Conservation (phyloP, 192 early-diverging fungal species). For the Umbelopsis isabellina region DNA sequence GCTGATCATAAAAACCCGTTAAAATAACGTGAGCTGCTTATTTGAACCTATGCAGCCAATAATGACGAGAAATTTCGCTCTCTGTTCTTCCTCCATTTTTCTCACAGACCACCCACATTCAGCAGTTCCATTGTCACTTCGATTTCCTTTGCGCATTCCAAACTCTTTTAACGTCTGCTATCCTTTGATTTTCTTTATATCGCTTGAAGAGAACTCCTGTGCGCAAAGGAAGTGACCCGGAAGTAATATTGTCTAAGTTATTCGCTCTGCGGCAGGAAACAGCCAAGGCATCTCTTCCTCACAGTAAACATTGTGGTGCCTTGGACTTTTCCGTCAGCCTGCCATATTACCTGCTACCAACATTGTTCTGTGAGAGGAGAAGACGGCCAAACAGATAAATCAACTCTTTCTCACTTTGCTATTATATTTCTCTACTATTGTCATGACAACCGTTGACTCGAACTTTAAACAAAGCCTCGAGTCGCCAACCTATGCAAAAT, state of each 20-base stretch:
- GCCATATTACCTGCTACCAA: constrained; percentile 4
- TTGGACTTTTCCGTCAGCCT: constrained; percentile 24
- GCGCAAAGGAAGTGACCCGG: constrained; percentile 15
- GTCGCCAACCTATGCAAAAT: constrained; percentile 14
- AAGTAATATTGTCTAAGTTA: neutral
- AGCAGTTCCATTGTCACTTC: neutral
- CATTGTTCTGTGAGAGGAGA: neutral
- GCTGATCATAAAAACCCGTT: too few relatives aligned
- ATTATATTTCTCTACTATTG: neutral
- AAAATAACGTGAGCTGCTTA: neutral
- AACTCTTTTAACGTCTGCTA: too few relatives aligned
- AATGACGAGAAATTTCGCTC: neutral
- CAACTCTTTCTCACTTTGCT: neutral
- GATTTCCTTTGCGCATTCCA: too few relatives aligned
- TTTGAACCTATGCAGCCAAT: neutral
- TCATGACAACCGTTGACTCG: constrained; percentile 3
- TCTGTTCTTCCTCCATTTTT: neutral
- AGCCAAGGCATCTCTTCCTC: constrained; percentile 18
- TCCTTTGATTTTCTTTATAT: too few relatives aligned
- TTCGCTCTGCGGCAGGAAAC: constrained; percentile 16
- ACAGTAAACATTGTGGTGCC: constrained; percentile 1
- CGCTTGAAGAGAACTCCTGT: neutral
- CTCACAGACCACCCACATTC: neutral
- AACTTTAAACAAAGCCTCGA: neutral
- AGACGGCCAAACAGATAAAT: neutral